These are phyloP conservation scores for Penicillium paradoxum DNA, from an alignment of 495 filamentous ascomycete genomes.

Conservation along the genomic window DNA sequence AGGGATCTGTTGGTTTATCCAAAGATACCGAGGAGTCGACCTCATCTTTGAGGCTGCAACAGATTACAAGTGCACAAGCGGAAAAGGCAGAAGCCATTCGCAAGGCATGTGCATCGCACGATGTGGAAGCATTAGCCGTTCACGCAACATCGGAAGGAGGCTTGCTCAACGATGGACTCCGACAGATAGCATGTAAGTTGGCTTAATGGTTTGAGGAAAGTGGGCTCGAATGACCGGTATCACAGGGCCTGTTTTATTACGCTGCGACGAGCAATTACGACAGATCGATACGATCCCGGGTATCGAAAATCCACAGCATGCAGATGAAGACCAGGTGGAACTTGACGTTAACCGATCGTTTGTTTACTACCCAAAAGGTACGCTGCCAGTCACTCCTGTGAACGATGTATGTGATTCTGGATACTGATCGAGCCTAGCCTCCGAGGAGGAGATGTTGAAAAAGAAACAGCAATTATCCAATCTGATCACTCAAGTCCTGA, in stretches of 20 bases:
- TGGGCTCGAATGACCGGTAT: not conserved
- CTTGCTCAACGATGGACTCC: slow-evolving; percentile 73
- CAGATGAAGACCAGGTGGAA: slow-evolving; percentile 83
- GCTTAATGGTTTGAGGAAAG: slow-evolving; percentile 1
- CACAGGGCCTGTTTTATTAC: slow-evolving; percentile 78
- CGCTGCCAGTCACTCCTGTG: slow-evolving; percentile 7
- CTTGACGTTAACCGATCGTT: slow-evolving; percentile 95
- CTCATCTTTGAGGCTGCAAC: not conserved
- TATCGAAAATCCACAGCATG: slow-evolving; percentile 58
- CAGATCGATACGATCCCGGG: slow-evolving; percentile 35
- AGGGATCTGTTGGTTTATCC: not conserved
- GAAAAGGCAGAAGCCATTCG: slow-evolving; percentile 49
- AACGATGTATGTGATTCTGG: not conserved
- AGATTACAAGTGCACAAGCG: slow-evolving; percentile 2
- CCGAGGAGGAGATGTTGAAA: slow-evolving; percentile 54
- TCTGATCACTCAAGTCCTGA: slow-evolving; percentile 70
- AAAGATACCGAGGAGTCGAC: not conserved
- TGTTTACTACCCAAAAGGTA: slow-evolving; percentile 89
- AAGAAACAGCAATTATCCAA: slow-evolving; percentile 68
- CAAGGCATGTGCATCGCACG: slow-evolving; percentile 59
- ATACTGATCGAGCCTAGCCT: slow-evolving; percentile 17
- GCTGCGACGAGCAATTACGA: slow-evolving; percentile 34
- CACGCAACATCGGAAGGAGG: slow-evolving; percentile 72
- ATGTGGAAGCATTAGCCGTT: slow-evolving; percentile 57
- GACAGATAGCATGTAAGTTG: slow-evolving; percentile 79